These are phyloP conservation scores for Malus orientalis DNA, from an alignment of 306 rosid species.

Conservation along the genomic window DNA sequence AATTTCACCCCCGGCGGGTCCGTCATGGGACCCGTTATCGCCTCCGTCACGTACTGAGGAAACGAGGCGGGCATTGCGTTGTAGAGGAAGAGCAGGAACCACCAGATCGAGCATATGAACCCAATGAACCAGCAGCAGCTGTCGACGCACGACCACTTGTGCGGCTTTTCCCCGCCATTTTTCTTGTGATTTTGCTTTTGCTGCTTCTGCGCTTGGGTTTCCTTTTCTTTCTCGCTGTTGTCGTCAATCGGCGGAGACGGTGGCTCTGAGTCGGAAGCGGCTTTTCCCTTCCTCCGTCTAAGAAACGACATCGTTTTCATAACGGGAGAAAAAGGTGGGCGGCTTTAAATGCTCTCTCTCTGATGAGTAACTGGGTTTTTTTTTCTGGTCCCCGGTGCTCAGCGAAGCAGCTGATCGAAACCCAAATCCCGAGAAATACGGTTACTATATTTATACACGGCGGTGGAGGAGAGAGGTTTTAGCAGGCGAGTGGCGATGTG, in stretches of 20 bases:
- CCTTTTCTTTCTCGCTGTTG: slow-evolving; percentile 9
- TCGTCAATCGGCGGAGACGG: slow-evolving; percentile 3
- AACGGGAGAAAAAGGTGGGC: background rate
- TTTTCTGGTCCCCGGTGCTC: background rate
- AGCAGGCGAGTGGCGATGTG: slow-evolving; percentile 7
- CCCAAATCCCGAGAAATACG: background rate
- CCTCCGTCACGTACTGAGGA: slow-evolving; percentile 76
- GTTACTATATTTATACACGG: no score
- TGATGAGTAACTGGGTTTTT: background rate
- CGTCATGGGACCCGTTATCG: slow-evolving; percentile 59
- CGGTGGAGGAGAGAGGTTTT: background rate
- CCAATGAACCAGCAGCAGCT: slow-evolving; percentile 72
- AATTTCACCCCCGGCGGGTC: slow-evolving; percentile 78
- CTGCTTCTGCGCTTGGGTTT: slow-evolving; percentile 1
- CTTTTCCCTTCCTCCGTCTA: slow-evolving; percentile 44
- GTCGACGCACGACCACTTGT: slow-evolving; percentile 52
- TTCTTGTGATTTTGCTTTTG: background rate
- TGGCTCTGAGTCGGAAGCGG: background rate
- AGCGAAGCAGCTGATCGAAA: slow-evolving; percentile 10
- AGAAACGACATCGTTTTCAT: slow-evolving; percentile 47
- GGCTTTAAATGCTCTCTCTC: background rate
- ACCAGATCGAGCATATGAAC: slow-evolving; percentile 61
- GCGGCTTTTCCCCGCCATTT: background rate
- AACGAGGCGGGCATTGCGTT: slow-evolving; percentile 85
- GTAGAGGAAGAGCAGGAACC: slow-evolving; percentile 54